phyloP scores from a whole-genome alignment of 345 rosid species.

The Streptanthus diversifolius region DNA sequence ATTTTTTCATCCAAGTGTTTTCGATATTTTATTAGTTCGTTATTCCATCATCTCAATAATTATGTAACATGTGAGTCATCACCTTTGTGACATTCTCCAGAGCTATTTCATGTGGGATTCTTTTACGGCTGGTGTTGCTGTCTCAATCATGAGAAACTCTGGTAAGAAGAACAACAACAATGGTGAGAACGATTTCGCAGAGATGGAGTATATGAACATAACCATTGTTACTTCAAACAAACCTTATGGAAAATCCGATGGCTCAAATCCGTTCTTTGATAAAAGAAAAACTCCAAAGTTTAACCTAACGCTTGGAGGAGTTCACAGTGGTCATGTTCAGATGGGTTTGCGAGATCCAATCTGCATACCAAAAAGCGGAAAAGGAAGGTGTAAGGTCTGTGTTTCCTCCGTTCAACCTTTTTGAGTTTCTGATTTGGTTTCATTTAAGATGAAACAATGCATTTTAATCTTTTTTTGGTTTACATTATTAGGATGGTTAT shows the following conservation, averaged over 20 bases:
- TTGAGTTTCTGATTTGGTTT: background rate
- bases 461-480: background rate
- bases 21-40: background rate
- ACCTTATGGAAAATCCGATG: conserved; percentile 66
- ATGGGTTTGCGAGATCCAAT: conserved; percentile 62
- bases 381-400: conserved; percentile 80
- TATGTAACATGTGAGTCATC: background rate
- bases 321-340: conserved; percentile 92
- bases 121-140: conserved; percentile 74
- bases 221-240: conserved; percentile 78
- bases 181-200: conserved; percentile 74
- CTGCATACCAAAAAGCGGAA: conserved; percentile 50
- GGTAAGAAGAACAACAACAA: conserved; percentile 10
- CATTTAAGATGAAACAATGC: background rate
- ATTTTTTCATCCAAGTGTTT: background rate
- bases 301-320: conserved; percentile 50
- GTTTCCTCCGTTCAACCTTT: background rate
- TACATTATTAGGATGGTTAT: conserved; percentile 64
- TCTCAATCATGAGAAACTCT: conserved; percentile 59
- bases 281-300: conserved; percentile 59
- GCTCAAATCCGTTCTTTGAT: conserved; percentile 80
- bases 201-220: conserved; percentile 82
- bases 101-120: conserved; percentile 97
- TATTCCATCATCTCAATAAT: background rate
- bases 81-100: conserved; percentile 29